phyloP scores from a whole-genome alignment of 2,329 filamentous ascomycete genomes.

The Seiridium unicorne region DNA sequence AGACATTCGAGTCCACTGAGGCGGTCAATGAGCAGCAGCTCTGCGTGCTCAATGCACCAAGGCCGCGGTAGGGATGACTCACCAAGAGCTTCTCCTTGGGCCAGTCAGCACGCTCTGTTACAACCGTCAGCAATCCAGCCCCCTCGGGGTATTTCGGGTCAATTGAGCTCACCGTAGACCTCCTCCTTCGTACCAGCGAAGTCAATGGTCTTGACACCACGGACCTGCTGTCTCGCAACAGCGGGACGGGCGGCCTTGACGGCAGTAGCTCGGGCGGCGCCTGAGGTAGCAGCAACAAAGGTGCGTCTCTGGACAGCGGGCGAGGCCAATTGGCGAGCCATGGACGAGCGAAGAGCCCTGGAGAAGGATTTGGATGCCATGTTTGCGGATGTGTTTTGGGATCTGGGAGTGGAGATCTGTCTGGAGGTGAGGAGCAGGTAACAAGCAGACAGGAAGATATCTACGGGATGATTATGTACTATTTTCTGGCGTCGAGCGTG shows the following conservation, averaged over 20 bases:
- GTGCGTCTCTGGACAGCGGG: constrained; percentile 62
- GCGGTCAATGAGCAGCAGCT: neutral
- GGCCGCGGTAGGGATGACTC: constrained; percentile 42
- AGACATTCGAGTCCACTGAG: constrained; percentile 15
- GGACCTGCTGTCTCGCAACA: constrained; percentile 59
- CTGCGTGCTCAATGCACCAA: neutral
- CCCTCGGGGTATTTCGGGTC: neutral
- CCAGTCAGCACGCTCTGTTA: constrained; percentile 93
- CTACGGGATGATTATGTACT: constrained; percentile 1
- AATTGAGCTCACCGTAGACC: constrained; percentile 71
- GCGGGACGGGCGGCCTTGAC: constrained; percentile 45
- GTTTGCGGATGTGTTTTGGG: constrained; percentile 33
- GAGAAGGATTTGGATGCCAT: constrained; percentile 79
- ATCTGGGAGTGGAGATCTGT: constrained; percentile 18
- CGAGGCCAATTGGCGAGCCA: constrained; percentile 62
- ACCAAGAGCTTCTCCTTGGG: constrained; percentile 96
- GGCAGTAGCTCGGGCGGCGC: constrained; percentile 52
- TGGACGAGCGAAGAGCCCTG: constrained; percentile 62
- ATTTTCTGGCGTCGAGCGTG: neutral
- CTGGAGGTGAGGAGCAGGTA: constrained; percentile 15
- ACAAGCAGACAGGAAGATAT: constrained; percentile 13
- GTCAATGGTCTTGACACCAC: constrained; percentile 98
- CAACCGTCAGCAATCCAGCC: neutral
- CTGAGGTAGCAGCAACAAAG: constrained; percentile 60
- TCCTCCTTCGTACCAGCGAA: constrained; percentile 94